Evolutionary conservation across 169 alveolate genomes (phyloP), one percentile per base, ranked within the genome.

Genomic region (Cyclospora cayetanensis): DNA sequence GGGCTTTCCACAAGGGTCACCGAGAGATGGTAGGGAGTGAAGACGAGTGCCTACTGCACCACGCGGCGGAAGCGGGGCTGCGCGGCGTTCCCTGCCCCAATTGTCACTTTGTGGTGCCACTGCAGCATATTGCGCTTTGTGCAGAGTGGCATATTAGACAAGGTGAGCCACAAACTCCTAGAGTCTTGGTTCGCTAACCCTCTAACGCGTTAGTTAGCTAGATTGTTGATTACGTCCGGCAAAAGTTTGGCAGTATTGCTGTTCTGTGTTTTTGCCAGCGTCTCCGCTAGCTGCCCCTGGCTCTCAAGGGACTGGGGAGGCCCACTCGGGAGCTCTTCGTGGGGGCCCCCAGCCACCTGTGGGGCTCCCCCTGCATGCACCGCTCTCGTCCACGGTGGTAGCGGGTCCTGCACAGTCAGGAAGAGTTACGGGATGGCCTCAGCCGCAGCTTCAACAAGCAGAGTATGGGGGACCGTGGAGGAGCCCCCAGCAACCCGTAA

Each of bases 11-110:
- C 4, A 31, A 29, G 39, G 77, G 39, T 41, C 77, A n/a, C 77
- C 37, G 2, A 29, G 25, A 12, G 77, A 65, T 4, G 29, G 43
- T n/a, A 41, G 12, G 42, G 12, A 65, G 77, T 34, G 39, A 4
- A 25, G 77, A n/a, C n/a, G 77, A 34, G n/a, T 46, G 77, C 2
- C 12, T 65, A 41, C 77, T 65, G 34, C 34, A 25, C 43, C 34
- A 65, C 22, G 77, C 77, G 29, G 77, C 77, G 29, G 39, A 34
- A 65, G 77, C 77, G 2, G 77, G 77, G 15, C 77, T 65, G 25
- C 22, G 34, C 25, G 77, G 77, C 34, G 77, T 65, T 41, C 77
- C 77, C 34, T 65, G 77, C 77, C 77, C 77, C 39, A 65, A 65
- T 41, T 65, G 77, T 12, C 37, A 65, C 77, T 65, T 65, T 41